Evolutionary conservation across 1,284 basidiomycete genomes (phyloP), one percentile per base, ranked within the genome.

Genomic region (Afroboletus lepidellus): DNA sequence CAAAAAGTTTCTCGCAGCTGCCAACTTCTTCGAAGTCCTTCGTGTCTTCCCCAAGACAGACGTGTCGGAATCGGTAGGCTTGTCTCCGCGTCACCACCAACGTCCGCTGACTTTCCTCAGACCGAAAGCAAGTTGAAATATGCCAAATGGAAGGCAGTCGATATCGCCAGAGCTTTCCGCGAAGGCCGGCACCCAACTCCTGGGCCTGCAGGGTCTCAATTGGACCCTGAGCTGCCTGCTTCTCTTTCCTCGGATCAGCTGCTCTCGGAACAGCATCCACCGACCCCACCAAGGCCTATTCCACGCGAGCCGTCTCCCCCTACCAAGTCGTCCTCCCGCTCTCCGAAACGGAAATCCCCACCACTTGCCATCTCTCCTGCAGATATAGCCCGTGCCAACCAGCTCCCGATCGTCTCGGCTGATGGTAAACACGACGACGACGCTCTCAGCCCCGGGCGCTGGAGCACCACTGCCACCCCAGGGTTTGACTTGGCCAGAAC

Each of bases 141-240:
- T 69, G 80, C 92, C 8, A 94, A 94, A 71, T 95, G 93, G 93
- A 94, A 94, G 68, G 93, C 93, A 29, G 83, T 87, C 7, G 91
- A 94, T 58, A 93, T 96, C 37, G 81, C 87, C 18, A 94, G 90
- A 68, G 91, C 93, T 2, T 81, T 92, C 64, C 83, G 92, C n/a
- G 92, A 94, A 68, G 92, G 91, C 12, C 80, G 86, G 24, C 81
- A 79, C 55, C 90, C 91, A 41, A 73, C 75, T 1, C 79, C 89
- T 2, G 88, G 84, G 12, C 80, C 85, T 42, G 77, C 81, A 43
- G 80, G 71, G 32, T 73, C 73, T 44, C 69, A 69, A 16, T 57
- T 72, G 18, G 66, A 70, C 43, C 67, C 71, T 52, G 72, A 74
- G 30, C 43, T 54, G 21, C 41, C 36, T 27, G 43, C 42, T 37